Base-by-base conservation (phyloP, 768 basidiomycete species). In the Kwoniella pini region DNA sequence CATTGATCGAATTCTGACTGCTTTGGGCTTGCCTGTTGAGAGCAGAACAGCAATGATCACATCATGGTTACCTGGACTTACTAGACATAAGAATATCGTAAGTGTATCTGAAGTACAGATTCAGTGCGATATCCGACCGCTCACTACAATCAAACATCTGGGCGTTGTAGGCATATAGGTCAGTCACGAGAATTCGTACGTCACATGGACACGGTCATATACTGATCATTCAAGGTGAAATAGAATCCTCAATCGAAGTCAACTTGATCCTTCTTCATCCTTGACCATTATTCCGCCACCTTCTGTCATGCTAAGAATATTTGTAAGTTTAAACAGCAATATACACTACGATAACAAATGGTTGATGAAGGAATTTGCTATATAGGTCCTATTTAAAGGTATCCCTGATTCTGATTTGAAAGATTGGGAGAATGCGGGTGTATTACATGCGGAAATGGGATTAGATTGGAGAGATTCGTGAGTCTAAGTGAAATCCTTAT, bases 391-490 rank as follows among this genome's bases (percentile, higher is more conserved):
- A 13, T 76, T 76, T 60, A 57, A 60, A 24, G 75, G 75, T 24
- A 56, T 76, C 4, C 60, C 66, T 0, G 75, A 72, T 22, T 49
- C 38, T 10, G 70, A 76, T 17, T n/a, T 74, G 44, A 63, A 67
- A 48, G 61, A 68, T 11, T 76, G 75, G 75, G 51, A 63, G 24
- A 63, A 66, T 31, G 43, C 60, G 24, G 72, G 72, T 10, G 24
- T 74, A 3, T 30, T 74, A 17, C 72, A 76, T n/a, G 70, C 75
- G 9, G 75, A 76, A 62, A 68, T 74, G 63, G 75, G 75, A 4
- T 54, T 76, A 6, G 75, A 76, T 40, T 76, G 75, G 75, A 52
- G 70, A 19, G 54, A 56, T 12, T 63, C 67, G 74, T 75, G 50
- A 60, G 74, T 71, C 3, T 13, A 46, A 27, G n/a, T n/a, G n/a